Evolutionary conservation across 1,284 basidiomycete species (phyloP).

Genomic region (Ganoderma resinaceum): DNA sequence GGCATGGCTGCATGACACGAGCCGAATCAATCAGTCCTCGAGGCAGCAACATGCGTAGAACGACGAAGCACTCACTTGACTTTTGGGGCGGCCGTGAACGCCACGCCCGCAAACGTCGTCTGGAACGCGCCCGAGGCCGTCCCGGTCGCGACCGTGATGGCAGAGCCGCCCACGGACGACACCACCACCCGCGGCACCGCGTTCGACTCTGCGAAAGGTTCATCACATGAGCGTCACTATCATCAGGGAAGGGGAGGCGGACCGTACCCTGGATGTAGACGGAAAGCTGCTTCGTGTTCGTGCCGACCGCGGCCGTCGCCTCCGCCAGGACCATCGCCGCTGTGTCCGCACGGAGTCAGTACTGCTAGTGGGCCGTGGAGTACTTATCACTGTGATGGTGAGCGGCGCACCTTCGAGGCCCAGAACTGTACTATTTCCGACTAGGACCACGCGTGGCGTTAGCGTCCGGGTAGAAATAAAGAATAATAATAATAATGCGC

Average conservation of each 20-base stretch:
- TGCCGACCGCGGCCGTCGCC: conserved; percentile 1
- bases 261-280: conserved; percentile 14
- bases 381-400: background rate
- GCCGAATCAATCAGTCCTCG: background rate
- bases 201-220: conserved; percentile 24
- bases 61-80: conserved; percentile 12
- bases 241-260: background rate
- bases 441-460: background rate
- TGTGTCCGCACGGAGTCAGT: background rate
- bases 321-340: conserved; percentile 8
- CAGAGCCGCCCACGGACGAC: conserved; percentile 28
- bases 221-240: background rate
- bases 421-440: conserved; percentile 10
- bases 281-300: conserved; percentile 16
- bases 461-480: background rate
- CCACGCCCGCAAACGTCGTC: conserved; percentile 37
- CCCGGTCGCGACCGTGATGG: conserved; percentile 31
- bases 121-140: conserved; percentile 22
- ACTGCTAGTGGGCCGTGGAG: no score
- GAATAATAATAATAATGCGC: no score
- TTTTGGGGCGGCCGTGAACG: conserved; percentile 29
- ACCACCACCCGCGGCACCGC: conserved; percentile 37
- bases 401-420: conserved; percentile 12
- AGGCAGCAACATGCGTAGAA: background rate
- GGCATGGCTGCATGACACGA: conserved; percentile 1